These are phyloP conservation scores for Yamadazyma buinensis DNA, from an alignment of 1,139 yeast genomes.

Conservation along the genomic window DNA sequence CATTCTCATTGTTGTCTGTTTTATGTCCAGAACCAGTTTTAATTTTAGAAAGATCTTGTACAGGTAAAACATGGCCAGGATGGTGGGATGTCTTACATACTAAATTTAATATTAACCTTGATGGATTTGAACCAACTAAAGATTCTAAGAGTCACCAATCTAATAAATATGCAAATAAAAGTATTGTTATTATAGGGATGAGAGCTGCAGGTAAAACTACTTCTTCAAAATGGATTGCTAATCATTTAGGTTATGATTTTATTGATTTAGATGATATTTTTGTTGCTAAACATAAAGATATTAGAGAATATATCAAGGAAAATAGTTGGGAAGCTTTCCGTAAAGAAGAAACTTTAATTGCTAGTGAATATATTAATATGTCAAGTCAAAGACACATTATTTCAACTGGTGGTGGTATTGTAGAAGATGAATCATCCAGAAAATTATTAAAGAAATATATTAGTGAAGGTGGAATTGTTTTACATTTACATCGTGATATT, in stretches of 20 bases:
- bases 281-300: slow-evolving; percentile 55
- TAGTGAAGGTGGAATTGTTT: slow-evolving; percentile 65
- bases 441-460: slow-evolving; percentile 53
- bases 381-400: slow-evolving; percentile 61
- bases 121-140: slow-evolving; percentile 56
- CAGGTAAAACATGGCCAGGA: slow-evolving; percentile 99
- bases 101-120: slow-evolving; percentile 57
- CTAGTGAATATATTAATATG: slow-evolving; percentile 47
- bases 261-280: slow-evolving; percentile 76
- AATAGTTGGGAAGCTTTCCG: slow-evolving; percentile 91
- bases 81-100: slow-evolving; percentile 96
- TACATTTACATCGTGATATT: slow-evolving; percentile 87
- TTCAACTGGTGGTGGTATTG: slow-evolving; percentile 97
- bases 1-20: slow-evolving; percentile 81
- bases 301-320: slow-evolving; percentile 62
- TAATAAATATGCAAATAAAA: slow-evolving; percentile 29
- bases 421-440: slow-evolving; percentile 73
- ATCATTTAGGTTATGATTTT: slow-evolving; percentile 64
- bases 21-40: slow-evolving; percentile 54
- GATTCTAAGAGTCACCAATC: not conserved
- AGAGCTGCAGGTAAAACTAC: slow-evolving; percentile 97
- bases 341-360: slow-evolving; percentile 56
- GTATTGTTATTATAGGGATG: slow-evolving; percentile 91
- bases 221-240: slow-evolving; percentile 76
- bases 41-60: slow-evolving; percentile 84